These are phyloP conservation scores for Aspergillus arachidicola DNA, from an alignment of 2,329 filamentous ascomycete species.

Conservation along the genomic window DNA sequence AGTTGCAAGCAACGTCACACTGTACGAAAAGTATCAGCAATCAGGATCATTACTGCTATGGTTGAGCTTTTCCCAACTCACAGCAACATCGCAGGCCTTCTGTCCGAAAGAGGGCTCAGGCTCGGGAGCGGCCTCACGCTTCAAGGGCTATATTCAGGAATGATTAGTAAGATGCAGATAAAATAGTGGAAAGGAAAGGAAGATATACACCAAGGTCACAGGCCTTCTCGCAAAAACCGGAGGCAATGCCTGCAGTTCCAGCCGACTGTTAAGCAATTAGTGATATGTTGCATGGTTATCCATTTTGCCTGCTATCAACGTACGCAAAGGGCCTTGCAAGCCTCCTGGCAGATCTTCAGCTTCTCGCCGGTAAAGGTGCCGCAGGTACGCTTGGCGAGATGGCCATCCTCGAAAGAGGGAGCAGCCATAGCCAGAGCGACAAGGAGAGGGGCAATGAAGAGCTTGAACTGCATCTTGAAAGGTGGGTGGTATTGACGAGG, in stretches of 20 bases:
- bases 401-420: not conserved
- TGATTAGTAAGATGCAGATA: not conserved
- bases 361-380: not conserved
- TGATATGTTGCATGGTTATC: not conserved
- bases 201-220: not conserved
- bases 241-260: not conserved
- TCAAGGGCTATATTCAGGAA: not conserved
- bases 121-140: not conserved
- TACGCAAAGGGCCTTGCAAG: not conserved
- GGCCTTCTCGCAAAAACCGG: not conserved
- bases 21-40: rapidly evolving
- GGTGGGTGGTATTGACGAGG: not conserved
- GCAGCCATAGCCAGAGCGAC: not conserved
- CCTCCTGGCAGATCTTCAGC: not conserved
- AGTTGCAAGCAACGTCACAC: not conserved
- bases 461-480: not conserved
- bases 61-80: not conserved
- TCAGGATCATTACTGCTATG: not conserved
- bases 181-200: too few relatives aligned
- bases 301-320: not conserved
- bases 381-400: not conserved
- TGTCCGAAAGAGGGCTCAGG: not conserved
- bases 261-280: not conserved
- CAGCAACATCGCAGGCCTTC: not conserved
- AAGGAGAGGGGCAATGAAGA: not conserved